A percentile compares a stretch with the other conserved stretches of the same genome.
phyloP scores from a whole-genome alignment of 805 yeast species.

The Wickerhamiella allomyrinae region DNA sequence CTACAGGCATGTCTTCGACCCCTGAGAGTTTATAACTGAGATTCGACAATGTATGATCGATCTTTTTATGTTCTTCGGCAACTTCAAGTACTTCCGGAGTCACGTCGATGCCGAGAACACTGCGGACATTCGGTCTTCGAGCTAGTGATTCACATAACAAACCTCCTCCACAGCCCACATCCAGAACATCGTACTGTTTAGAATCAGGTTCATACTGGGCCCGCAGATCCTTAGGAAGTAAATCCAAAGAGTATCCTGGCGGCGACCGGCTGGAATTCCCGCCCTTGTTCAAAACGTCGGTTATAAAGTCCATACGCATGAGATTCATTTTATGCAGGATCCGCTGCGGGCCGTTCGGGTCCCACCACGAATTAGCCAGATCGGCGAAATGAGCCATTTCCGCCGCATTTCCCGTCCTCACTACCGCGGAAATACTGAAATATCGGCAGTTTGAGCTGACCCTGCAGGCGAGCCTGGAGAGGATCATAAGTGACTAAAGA shows the following conservation, averaged over 20 bases:
- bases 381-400: constrained; percentile 74
- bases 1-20: constrained; percentile 39
- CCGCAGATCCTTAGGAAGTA: constrained; percentile 39
- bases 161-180: constrained; percentile 99
- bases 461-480: too few species aligned
- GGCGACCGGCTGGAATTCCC: constrained; percentile 28
- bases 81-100: constrained; percentile 70
- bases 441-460: too few species aligned
- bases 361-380: constrained; percentile 98
- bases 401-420: constrained; percentile 21
- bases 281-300: constrained; percentile 37
- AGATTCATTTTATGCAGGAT: constrained; percentile 90
- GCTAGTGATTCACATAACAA: constrained; percentile 78
- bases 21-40: constrained; percentile 47
- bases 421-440: background rate
- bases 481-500: too few species aligned
- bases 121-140: constrained; percentile 41
- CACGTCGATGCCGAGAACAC: constrained; percentile 73
- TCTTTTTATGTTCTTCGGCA: constrained; percentile 51
- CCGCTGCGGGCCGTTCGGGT: constrained; percentile 80
- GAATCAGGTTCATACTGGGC: background rate
- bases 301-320: constrained; percentile 75
- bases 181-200: constrained; percentile 53
- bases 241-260: constrained; percentile 61
- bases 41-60: constrained; percentile 53